These are phyloP conservation scores for Candida schatavii DNA, from an alignment of 805 yeast genomes.

Conservation along the genomic window DNA sequence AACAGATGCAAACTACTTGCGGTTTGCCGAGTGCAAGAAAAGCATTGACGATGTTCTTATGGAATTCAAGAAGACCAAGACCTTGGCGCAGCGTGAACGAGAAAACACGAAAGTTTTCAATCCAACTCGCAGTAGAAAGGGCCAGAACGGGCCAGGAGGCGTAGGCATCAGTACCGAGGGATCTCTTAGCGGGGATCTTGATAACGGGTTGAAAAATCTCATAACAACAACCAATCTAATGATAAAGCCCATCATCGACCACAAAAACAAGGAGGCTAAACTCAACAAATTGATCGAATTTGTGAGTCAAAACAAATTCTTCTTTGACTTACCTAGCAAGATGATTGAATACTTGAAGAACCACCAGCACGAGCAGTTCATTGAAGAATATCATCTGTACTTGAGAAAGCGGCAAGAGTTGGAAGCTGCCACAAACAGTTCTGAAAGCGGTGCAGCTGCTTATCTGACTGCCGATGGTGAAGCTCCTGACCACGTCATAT, in stretches of 20 bases:
- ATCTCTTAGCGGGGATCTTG: constrained; percentile 32
- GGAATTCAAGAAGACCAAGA: constrained; percentile 32
- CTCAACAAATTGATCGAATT: constrained; percentile 34
- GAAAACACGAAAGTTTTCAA: constrained; percentile 36
- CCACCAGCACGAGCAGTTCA: constrained; percentile 34
- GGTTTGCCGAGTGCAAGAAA: constrained; percentile 35
- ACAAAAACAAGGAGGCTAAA: constrained; percentile 33
- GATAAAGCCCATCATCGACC: constrained; percentile 42
- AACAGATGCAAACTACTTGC: constrained; percentile 33
- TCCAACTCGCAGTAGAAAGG: constrained; percentile 17
- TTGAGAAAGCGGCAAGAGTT: constrained; percentile 21
- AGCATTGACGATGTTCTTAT: constrained; percentile 38
- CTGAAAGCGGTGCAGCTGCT: neutral
- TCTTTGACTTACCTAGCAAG: constrained; percentile 36
- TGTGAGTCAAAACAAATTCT: constrained; percentile 25
- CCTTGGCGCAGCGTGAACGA: constrained; percentile 32
- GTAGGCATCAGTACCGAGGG: constrained; percentile 18
- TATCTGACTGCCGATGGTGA: neutral
- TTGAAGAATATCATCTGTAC: constrained; percentile 32
- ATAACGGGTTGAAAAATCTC: constrained; percentile 37
- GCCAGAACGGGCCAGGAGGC: constrained; percentile 11
- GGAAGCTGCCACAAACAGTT: neutral
- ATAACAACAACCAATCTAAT: constrained; percentile 34
- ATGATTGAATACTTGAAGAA: constrained; percentile 25
- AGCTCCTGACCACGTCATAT: constrained; percentile 6